Conservation (phyloP, 495 filamentous ascomycete species). For the Glutinoglossum americanum region DNA sequence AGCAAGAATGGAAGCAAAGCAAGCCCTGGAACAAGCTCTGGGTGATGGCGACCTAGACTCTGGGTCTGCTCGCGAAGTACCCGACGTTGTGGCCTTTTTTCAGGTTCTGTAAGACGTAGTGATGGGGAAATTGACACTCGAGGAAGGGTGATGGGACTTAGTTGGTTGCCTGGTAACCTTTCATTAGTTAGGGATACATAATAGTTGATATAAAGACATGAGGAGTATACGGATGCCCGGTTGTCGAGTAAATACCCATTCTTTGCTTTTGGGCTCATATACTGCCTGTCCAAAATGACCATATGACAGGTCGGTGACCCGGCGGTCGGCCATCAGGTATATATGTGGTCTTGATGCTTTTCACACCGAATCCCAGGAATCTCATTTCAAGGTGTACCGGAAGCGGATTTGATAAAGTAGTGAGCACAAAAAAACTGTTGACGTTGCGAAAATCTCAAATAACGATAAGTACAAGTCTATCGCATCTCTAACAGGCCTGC, state of each 20-base stretch:
- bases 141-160: neutral
- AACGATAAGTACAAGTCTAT: neutral
- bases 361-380: neutral
- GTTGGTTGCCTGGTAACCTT: conserved; percentile 6
- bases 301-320: conserved; percentile 34
- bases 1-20: conserved; percentile 7
- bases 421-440: neutral
- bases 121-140: conserved; percentile 2
- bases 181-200: neutral
- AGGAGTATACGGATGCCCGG: conserved; percentile 4
- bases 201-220: conserved; percentile 2
- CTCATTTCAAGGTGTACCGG: neutral
- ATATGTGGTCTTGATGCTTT: conserved; percentile 17
- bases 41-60: conserved; percentile 6
- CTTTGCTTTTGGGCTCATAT: conserved; percentile 29
- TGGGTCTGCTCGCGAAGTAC: neutral
- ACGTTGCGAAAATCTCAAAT: neutral
- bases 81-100: neutral
- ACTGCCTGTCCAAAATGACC: conserved; percentile 38
- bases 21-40: conserved; percentile 13
- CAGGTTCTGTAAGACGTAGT: neutral
- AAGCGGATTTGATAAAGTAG: neutral
- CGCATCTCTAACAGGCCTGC: conserved; percentile 6
- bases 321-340: conserved; percentile 40
- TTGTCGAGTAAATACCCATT: conserved; percentile 32